Conservation (phyloP, 495 filamentous ascomycete species). For the Neurospora tetrasperma region DNA sequence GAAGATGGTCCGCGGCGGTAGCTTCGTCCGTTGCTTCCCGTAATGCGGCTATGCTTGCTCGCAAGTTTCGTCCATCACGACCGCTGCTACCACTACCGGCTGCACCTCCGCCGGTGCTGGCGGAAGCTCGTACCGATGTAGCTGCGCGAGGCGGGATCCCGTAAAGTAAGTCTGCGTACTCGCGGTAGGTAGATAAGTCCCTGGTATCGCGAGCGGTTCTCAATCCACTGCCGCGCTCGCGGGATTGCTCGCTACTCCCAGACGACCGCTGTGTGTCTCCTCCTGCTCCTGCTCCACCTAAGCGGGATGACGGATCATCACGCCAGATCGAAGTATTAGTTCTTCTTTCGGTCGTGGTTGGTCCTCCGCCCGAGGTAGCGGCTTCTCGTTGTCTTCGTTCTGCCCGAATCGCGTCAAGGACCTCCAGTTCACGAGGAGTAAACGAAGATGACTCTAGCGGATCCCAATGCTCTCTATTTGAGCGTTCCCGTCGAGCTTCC, state of each 20-base stretch:
- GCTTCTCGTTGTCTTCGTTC: background rate
- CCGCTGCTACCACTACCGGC: background rate
- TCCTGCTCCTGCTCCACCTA: background rate
- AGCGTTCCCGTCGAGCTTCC: background rate
- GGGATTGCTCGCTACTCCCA: background rate
- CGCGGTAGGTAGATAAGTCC: background rate
- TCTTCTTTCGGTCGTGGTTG: background rate
- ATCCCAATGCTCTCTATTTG: conserved; percentile 15
- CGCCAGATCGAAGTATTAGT: background rate
- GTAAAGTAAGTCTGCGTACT: background rate
- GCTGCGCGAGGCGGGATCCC: background rate
- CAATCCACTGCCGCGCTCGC: background rate
- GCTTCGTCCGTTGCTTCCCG: background rate
- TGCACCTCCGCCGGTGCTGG: background rate
- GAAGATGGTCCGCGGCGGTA: background rate
- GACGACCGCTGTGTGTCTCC: background rate
- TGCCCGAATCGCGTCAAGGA: background rate
- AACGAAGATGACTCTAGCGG: background rate
- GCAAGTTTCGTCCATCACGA: background rate
- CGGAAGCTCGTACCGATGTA: background rate
- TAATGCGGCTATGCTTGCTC: background rate
- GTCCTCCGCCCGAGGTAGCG: background rate
- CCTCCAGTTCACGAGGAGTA: background rate
- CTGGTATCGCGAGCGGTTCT: background rate
- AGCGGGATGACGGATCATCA: background rate